A percentile compares a stretch with the other conserved stretches of the same genome.
Evolutionary conservation across 805 yeast species (phyloP).

Genomic region (Pichia manshurica): DNA sequence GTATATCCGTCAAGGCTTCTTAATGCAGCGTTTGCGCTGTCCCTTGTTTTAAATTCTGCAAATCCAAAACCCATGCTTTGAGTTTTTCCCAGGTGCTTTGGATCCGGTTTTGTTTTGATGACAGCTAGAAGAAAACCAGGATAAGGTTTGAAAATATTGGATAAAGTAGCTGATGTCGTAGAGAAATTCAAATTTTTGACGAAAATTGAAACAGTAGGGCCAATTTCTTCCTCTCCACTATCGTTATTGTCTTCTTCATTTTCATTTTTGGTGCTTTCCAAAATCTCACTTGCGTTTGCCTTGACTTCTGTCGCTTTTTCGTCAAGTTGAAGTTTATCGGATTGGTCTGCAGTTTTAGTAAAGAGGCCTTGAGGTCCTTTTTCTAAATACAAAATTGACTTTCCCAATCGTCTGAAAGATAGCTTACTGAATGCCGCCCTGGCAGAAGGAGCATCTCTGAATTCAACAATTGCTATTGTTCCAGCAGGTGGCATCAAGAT

Average conservation of each 20-base stretch:
- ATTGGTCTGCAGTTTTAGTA: constrained; percentile 46
- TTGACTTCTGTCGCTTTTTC: constrained; percentile 38
- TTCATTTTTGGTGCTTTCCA: constrained; percentile 27
- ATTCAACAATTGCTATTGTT: constrained; percentile 90
- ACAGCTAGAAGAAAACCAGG: constrained; percentile 79
- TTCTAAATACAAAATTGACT: constrained; percentile 81
- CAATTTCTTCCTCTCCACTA: constrained; percentile 38
- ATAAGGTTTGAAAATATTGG: constrained; percentile 58
- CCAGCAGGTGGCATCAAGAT: constrained; percentile 94
- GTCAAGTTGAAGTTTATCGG: constrained; percentile 29
- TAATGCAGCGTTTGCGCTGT: constrained; percentile 74
- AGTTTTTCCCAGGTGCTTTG: constrained; percentile 58
- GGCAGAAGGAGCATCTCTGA: constrained; percentile 74
- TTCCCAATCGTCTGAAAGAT: constrained; percentile 82
- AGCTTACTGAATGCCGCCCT: constrained; percentile 85
- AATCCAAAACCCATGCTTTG: constrained; percentile 98
- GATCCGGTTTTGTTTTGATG: constrained; percentile 83
- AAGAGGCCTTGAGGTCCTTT: constrained; percentile 88
- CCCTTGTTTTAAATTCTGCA: constrained; percentile 77
- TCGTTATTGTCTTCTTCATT: constrained; percentile 17
- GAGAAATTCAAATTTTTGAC: constrained; percentile 87
- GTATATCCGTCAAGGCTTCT: constrained; percentile 65
- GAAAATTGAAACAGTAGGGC: constrained; percentile 83
- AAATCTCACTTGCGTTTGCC: constrained; percentile 38
- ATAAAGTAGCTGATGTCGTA: constrained; percentile 56